phyloP scores from a whole-genome alignment of 2,329 filamentous ascomycete species.

The Aspergillus chevalieri region DNA sequence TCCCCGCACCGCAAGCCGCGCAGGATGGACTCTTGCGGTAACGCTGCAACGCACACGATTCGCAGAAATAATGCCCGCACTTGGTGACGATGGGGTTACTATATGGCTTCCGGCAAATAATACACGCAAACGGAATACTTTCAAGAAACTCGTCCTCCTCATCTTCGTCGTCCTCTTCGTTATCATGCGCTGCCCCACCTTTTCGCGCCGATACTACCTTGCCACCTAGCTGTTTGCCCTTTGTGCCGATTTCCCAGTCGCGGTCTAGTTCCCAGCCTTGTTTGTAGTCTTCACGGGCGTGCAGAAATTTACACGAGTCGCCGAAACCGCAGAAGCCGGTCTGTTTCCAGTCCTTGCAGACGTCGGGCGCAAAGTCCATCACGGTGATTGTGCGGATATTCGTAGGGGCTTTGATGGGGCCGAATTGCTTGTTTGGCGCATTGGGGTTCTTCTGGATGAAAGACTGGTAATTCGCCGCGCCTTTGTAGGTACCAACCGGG shows the following conservation, averaged over 20 bases:
- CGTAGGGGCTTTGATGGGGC: slow-evolving; percentile 76
- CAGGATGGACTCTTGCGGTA: slow-evolving; percentile 85
- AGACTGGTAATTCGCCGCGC: slow-evolving; percentile 62
- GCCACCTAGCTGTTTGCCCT: slow-evolving; percentile 43
- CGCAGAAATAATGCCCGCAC: slow-evolving; percentile 95
- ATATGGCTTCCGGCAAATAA: slow-evolving; percentile 77
- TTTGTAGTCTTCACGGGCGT: slow-evolving; percentile 61
- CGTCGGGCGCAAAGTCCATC: slow-evolving; percentile 84
- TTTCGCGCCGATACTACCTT: slow-evolving; percentile 44
- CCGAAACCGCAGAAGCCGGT: slow-evolving; percentile 67
- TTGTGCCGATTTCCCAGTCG: slow-evolving; percentile 84
- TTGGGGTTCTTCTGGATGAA: slow-evolving; percentile 80
- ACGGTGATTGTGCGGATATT: slow-evolving; percentile 88
- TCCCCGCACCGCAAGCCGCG: slow-evolving; percentile 76
- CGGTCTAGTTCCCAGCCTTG: slow-evolving; percentile 92
- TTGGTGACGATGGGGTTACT: slow-evolving; percentile 76
- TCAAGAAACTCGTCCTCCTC: slow-evolving; percentile 68
- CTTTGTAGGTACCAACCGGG: slow-evolving; percentile 68
- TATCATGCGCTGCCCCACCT: slow-evolving; percentile 29
- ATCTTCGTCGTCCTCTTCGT: slow-evolving; percentile 46
- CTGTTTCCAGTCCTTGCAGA: slow-evolving; percentile 91
- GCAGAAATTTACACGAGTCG: slow-evolving; percentile 69
- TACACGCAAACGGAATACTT: slow-evolving; percentile 81
- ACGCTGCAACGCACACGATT: slow-evolving; percentile 76
- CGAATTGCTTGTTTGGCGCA: slow-evolving; percentile 63